Base-by-base conservation (phyloP, 331 rosid species). In the Acacia pycnantha region DNA sequence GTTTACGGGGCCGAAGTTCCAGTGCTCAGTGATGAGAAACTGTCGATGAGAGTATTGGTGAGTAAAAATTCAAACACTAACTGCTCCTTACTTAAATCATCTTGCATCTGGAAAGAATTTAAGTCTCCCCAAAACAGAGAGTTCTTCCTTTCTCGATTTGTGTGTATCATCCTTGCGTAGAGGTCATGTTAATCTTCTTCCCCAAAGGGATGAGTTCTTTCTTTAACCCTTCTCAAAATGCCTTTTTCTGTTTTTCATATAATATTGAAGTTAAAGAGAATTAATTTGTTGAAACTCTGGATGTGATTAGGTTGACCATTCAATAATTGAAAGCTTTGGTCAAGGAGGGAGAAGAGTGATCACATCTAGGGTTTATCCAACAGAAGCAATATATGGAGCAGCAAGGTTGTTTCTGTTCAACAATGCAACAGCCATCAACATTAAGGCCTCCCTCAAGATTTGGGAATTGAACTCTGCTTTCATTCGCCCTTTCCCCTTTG, bases 261-360 rank as follows among this genome's bases (percentile, higher is more conserved):
- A 33, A 65, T 65, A 15, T 65, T 15, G 19, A 70, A 56, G 27
- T 74, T 37, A 5, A 47, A 4, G 70, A 69, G 82, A 67, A 47
- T 48, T 15, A 16, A 78, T 26, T 37, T 19, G 61, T 0, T 33
- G 27, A 8, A 66, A 46, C 43, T 16, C 44, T 0, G 59, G 43
- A 44, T 59, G 74, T 53, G 81, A 79, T 59, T 70, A 94, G 98
- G 98, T 92, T 43, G 98, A 92, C 78, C 98, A 94, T 87, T 94
- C 98, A 77, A 86, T 90, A 2, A 88, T 92, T 50, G 98, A 94
- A 79, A 90, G 97, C 83, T 94, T 92, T 83, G 96, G 82, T 5
- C 94, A 91, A 81, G 97, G 97, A 70, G 98, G 98, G 67, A 88
- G 98, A 85, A 86, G 74, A 4, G 96, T 89, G 71, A 92, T 94